Percentiles rank a stretch among this genome's conserved stretches.
Evolutionary conservation across 2,329 filamentous ascomycete genomes (phyloP).

Genomic region (Domatiomyces catenatus): DNA sequence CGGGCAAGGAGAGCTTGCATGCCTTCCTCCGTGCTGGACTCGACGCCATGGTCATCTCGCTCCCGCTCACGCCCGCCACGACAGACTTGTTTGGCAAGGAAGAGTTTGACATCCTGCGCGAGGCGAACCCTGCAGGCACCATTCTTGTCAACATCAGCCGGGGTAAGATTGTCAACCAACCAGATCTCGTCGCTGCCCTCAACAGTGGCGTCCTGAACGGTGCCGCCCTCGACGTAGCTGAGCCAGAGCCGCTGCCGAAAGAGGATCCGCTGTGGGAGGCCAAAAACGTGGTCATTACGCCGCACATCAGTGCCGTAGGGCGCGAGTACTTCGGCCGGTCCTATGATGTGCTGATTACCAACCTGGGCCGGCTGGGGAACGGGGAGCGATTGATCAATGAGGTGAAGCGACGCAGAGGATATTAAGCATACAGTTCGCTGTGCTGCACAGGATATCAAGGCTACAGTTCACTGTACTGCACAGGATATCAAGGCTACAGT

Average conservation of each 20-base stretch:
- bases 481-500: no score
- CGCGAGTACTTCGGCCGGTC: slow-evolving; percentile 41
- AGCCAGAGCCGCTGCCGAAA: slow-evolving; percentile 59
- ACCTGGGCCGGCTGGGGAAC: slow-evolving; percentile 37
- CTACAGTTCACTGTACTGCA: no score
- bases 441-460: no score
- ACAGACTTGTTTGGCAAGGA: slow-evolving; percentile 37
- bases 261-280: slow-evolving; percentile 55
- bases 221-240: slow-evolving; percentile 63
- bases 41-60: slow-evolving; percentile 41
- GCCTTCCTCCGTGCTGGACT: slow-evolving; percentile 40
- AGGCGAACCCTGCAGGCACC: background rate
- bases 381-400: slow-evolving; percentile 46
- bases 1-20: slow-evolving; percentile 36
- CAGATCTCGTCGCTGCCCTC: slow-evolving; percentile 48
- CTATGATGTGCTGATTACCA: slow-evolving; percentile 43
- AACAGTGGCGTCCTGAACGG: slow-evolving; percentile 41
- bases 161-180: slow-evolving; percentile 46
- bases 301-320: slow-evolving; percentile 45
- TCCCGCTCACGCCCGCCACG: slow-evolving; percentile 44
- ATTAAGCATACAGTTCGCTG: slow-evolving; percentile 30
- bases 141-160: slow-evolving; percentile 57
- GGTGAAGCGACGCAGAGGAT: slow-evolving; percentile 45
- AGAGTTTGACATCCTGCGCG: slow-evolving; percentile 38
- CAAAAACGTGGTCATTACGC: slow-evolving; percentile 54